Conservation (phyloP, 2,329 filamentous ascomycete genomes). For the Penicillium sp. region DNA sequence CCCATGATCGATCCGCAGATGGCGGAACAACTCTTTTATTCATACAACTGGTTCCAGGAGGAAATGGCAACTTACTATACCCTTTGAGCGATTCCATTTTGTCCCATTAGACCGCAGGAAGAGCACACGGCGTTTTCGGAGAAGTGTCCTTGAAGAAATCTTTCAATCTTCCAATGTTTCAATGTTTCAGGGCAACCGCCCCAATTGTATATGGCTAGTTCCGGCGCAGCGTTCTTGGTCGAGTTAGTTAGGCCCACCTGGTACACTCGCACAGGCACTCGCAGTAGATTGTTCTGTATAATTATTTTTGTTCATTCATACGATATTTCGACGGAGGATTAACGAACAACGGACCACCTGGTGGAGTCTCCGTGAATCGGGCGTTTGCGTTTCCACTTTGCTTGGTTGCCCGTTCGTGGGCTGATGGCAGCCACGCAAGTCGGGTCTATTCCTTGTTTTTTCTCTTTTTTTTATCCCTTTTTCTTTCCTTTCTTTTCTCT, state of each 20-base stretch:
- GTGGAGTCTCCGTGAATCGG: no score
- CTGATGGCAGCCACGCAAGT: not conserved
- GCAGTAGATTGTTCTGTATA: no score
- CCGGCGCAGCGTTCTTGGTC: not conserved
- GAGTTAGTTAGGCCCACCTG: not conserved
- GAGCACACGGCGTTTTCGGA: no score
- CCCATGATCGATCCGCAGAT: conserved; percentile 41
- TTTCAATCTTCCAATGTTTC: no score
- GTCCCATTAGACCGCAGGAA: conserved; percentile 13
- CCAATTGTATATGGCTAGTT: conserved; percentile 1
- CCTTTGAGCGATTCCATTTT: conserved; percentile 28
- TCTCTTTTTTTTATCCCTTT: not conserved
- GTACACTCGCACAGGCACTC: no score
- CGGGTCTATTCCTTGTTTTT: not conserved
- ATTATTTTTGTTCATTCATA: no score
- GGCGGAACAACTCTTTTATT: conserved; percentile 43
- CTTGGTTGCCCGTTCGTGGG: not conserved
- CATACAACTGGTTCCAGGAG: conserved; percentile 46
- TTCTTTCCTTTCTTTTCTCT: not conserved
- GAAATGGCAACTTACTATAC: conserved; percentile 46
- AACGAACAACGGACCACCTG: no score
- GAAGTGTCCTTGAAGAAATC: no score
- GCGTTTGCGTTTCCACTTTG: not conserved
- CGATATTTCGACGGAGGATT: no score
- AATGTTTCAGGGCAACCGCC: not conserved